A percentile compares a stretch with the other conserved stretches of the same genome.
Conservation (phyloP, 176 grass and related monocot species). For the Triticum turgidum region DNA sequence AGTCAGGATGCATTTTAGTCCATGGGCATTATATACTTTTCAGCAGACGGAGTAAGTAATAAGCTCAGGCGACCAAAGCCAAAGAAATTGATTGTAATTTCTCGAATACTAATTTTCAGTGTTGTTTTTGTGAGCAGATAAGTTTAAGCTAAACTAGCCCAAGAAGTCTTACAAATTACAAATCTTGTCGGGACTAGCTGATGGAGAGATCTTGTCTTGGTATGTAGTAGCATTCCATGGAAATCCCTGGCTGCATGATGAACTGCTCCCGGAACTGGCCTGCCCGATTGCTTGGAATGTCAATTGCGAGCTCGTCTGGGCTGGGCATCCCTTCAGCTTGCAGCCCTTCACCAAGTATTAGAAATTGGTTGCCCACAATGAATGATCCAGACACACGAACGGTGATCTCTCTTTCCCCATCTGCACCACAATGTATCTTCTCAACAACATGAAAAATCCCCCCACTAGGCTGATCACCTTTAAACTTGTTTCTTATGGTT, state of each 20-base stretch:
- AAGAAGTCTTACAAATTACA: no score
- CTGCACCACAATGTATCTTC: slow-evolving; percentile 67
- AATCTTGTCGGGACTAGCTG: background rate
- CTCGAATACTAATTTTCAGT: no score
- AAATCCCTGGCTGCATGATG: slow-evolving; percentile 58
- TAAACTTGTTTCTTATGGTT: slow-evolving; percentile 79
- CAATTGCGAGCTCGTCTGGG: slow-evolving; percentile 48
- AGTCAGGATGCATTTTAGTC: no score
- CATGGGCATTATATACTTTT: no score
- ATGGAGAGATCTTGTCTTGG: slow-evolving; percentile 81
- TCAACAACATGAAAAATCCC: slow-evolving; percentile 90
- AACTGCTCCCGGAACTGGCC: slow-evolving; percentile 82
- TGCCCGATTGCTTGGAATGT: slow-evolving; percentile 57
- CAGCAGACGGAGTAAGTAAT: no score
- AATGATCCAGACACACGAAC: slow-evolving; percentile 77
- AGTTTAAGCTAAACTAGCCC: no score
- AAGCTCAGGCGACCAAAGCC: no score
- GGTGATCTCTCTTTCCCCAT: slow-evolving; percentile 53
- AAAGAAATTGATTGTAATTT: no score
- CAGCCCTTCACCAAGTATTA: slow-evolving; percentile 74
- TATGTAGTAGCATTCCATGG: slow-evolving; percentile 67
- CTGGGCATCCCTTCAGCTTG: slow-evolving; percentile 85
- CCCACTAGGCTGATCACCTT: slow-evolving; percentile 58
- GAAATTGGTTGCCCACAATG: slow-evolving; percentile 71
- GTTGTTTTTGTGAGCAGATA: no score